phyloP scores from a whole-genome alignment of 768 basidiomycete genomes.

The Cyclocybe cylindracea region DNA sequence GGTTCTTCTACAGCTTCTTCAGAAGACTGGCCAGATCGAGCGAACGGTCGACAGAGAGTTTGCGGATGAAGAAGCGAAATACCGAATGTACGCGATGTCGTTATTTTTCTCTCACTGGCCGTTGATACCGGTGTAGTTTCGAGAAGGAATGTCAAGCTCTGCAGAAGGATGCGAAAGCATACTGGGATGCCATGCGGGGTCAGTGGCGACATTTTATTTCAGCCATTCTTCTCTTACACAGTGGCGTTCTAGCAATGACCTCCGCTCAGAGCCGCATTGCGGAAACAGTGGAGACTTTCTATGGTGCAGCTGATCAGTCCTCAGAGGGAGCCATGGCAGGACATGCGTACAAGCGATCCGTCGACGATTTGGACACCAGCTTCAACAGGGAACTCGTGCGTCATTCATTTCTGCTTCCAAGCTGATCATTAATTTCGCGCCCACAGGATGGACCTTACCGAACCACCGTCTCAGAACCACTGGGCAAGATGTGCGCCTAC shows the following conservation, averaged over 20 bases:
- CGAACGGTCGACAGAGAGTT: slow-evolving; percentile 94
- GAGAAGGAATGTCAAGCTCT: slow-evolving; percentile 95
- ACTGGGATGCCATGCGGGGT: slow-evolving; percentile 95
- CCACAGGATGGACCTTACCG: slow-evolving; percentile 89
- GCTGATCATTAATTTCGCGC: neutral
- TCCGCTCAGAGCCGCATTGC: slow-evolving; percentile 90
- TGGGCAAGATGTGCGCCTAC: slow-evolving; percentile 96
- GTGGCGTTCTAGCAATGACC: slow-evolving; percentile 75
- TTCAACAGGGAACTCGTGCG: slow-evolving; percentile 84
- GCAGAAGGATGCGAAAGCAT: slow-evolving; percentile 95
- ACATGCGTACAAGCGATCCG: slow-evolving; percentile 93
- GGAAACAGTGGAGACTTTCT: slow-evolving; percentile 93
- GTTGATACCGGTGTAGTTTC: slow-evolving; percentile 51
- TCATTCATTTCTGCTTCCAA: slow-evolving; percentile 8
- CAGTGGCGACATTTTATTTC: slow-evolving; percentile 22
- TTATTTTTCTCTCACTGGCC: slow-evolving; percentile 1
- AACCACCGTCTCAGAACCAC: slow-evolving; percentile 91
- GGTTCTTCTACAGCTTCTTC: slow-evolving; percentile 64
- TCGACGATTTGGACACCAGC: slow-evolving; percentile 88
- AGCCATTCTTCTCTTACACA: neutral
- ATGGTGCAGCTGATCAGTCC: slow-evolving; percentile 77
- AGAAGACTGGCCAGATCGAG: slow-evolving; percentile 98
- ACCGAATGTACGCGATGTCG: slow-evolving; percentile 66
- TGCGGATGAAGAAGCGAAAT: slow-evolving; percentile 88
- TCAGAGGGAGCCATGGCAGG: slow-evolving; percentile 97